These are phyloP conservation scores for Saksenaea vasiformis DNA, from an alignment of 371 early-diverging fungal genomes.

Conservation along the genomic window DNA sequence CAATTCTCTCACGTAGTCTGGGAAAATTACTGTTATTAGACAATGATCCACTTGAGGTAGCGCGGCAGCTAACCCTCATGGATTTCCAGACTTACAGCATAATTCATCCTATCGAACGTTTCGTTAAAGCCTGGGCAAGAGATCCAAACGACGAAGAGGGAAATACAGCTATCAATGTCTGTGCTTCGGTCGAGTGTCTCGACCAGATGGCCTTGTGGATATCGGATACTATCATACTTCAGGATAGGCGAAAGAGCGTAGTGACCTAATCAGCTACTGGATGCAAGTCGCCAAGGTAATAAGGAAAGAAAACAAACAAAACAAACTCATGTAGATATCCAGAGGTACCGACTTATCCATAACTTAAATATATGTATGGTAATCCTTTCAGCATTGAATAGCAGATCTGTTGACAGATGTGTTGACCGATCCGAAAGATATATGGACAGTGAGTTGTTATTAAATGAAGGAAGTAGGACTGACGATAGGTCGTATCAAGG, in stretches of 20 bases:
- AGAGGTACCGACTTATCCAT: constrained; percentile 35
- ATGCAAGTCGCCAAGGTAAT: constrained; percentile 80
- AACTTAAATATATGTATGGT: constrained; percentile 94
- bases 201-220: constrained; percentile 86
- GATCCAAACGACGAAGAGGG: constrained; percentile 36
- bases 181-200: constrained; percentile 72
- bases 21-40: constrained; percentile 76
- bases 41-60: constrained; percentile 89
- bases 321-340: constrained; percentile 3
- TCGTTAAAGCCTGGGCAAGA: constrained; percentile 89
- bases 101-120: constrained; percentile 83
- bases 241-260: constrained; percentile 81
- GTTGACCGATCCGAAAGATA: constrained; percentile 87
- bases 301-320: not conserved
- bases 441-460: constrained; percentile 29
- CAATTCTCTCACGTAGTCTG: constrained; percentile 70
- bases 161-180: constrained; percentile 63
- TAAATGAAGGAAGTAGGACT: not conserved
- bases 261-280: constrained; percentile 76
- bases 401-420: constrained; percentile 76
- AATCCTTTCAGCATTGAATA: constrained; percentile 87
- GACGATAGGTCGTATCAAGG: constrained; percentile 1
- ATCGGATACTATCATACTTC: constrained; percentile 75
- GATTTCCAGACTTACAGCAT: constrained; percentile 79
- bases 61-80: constrained; percentile 92